Evolutionary conservation across 1,139 yeast species (phyloP), one percentile per base, ranked within the genome.

Genomic region (Blastobotrys capitulatus): DNA sequence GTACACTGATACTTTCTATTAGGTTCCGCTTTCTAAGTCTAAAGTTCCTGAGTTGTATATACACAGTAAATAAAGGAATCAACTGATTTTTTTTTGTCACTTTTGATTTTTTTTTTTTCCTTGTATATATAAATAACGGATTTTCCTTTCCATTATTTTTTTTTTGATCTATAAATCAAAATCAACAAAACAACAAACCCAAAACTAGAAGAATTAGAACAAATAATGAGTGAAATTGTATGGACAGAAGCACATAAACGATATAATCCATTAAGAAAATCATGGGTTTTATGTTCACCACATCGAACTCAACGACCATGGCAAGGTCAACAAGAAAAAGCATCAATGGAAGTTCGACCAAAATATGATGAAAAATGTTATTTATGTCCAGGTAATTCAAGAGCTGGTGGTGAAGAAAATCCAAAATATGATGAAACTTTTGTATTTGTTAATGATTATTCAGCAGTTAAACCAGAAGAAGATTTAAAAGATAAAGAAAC

Each of bases 231-330:
- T 26, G 35, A 45, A 40, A 20, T 44, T 6, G 52, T 44, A 8
- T 57, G 58, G 60, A 50, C 57, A 22, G 62, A 59, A 53, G 56
- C 88, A 2, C 92, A 83, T 60, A 77, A 87, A 54, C 75, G 92
- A 43, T 79, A 70, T 65, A 84, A 84, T 59, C 88, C 87, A 6
- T 73, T 83, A 54, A 75, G 83, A 22, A 77, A 79, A 49, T 66
- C 75, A 22, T 82, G 82, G 78, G 79, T 84, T 29, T 71, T 84
- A 48, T 84, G 86, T 50, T 83, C 89, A 8, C 92, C 92, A 6
- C 92, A 84, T 62, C 72, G 92, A 52, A 80, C 89, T 34, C 82
- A 83, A 64, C 75, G 92, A 57, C 90, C 89, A 20, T 84, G 90
- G 92, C 86, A 82, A 64, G 90, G 90, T 44, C 86, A 83, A 56